Evolutionary conservation across 371 early-diverging fungal genomes (phyloP).

Genomic region (Mucor racemosus): DNA sequence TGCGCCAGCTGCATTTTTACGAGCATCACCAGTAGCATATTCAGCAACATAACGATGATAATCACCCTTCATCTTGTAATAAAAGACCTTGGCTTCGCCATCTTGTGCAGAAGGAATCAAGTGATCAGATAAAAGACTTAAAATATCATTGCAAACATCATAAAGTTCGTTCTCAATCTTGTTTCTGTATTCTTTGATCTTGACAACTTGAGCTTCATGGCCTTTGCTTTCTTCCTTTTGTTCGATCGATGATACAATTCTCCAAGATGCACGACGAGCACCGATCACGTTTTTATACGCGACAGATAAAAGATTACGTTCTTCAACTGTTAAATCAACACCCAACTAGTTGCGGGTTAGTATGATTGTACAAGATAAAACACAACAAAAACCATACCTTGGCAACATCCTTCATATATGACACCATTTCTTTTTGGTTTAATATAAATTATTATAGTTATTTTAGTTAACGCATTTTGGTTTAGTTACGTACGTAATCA

Average conservation of each 20-base stretch:
- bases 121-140: conserved; percentile 87
- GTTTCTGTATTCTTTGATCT: conserved; percentile 90
- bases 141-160: conserved; percentile 95
- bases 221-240: conserved; percentile 97
- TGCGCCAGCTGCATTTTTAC: conserved; percentile 84
- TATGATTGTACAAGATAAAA: too few relatives aligned
- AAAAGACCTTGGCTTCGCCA: conserved; percentile 98
- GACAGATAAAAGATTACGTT: conserved; percentile 98
- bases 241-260: conserved; percentile 98
- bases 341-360: conserved; percentile 31
- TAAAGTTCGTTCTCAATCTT: conserved; percentile 95
- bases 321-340: conserved; percentile 91
- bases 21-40: conserved; percentile 87
- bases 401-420: conserved; percentile 89
- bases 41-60: conserved; percentile 99
- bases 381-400: conserved; percentile 37
- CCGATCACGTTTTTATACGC: conserved; percentile 99
- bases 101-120: conserved; percentile 86
- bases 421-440: conserved; percentile 85
- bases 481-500: not conserved
- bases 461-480: not conserved
- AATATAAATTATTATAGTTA: not conserved
- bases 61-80: conserved; percentile 99
- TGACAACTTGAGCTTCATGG: conserved; percentile 79
- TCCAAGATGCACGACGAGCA: conserved; percentile 99